Percentiles rank a stretch among this genome's conserved stretches.
phyloP scores from a whole-genome alignment of 2,329 filamentous ascomycete genomes.

The Cytospora paraplurivora region DNA sequence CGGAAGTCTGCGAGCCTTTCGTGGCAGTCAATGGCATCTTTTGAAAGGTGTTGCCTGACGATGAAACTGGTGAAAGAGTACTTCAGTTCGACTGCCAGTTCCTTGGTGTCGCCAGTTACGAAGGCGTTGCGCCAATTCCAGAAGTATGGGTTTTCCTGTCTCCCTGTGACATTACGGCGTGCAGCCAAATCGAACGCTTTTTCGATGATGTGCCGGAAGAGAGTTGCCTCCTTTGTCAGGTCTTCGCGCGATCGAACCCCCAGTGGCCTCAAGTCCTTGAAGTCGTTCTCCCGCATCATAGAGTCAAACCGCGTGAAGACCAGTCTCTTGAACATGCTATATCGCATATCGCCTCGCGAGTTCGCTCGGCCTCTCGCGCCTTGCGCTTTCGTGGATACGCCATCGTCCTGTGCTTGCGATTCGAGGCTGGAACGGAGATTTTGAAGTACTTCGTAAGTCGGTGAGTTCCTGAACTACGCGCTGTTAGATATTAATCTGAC shows the following conservation, averaged over 20 bases:
- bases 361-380: background rate
- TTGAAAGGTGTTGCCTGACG: conserved; percentile 58
- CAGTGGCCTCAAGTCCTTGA: conserved; percentile 38
- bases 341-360: conserved; percentile 1
- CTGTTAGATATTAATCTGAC: conserved; percentile 1
- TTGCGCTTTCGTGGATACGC: background rate
- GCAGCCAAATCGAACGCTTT: conserved; percentile 49
- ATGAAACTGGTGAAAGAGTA: conserved; percentile 70
- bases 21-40: conserved; percentile 60
- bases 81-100: conserved; percentile 60
- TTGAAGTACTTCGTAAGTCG: conserved; percentile 30
- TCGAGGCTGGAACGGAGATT: conserved; percentile 20
- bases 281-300: conserved; percentile 38
- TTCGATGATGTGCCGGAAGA: conserved; percentile 50
- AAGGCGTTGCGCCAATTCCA: conserved; percentile 63
- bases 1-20: conserved; percentile 74
- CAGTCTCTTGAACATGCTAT: conserved; percentile 34
- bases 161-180: conserved; percentile 40
- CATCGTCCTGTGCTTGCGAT: conserved; percentile 15
- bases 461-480: background rate
- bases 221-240: conserved; percentile 46
- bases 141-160: conserved; percentile 56
- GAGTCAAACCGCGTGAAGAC: conserved; percentile 39
- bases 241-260: conserved; percentile 44
- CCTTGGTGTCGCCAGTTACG: conserved; percentile 51